phyloP scores from a whole-genome alignment of 2,329 filamentous ascomycete genomes.

The Coniochaeta prunicola region DNA sequence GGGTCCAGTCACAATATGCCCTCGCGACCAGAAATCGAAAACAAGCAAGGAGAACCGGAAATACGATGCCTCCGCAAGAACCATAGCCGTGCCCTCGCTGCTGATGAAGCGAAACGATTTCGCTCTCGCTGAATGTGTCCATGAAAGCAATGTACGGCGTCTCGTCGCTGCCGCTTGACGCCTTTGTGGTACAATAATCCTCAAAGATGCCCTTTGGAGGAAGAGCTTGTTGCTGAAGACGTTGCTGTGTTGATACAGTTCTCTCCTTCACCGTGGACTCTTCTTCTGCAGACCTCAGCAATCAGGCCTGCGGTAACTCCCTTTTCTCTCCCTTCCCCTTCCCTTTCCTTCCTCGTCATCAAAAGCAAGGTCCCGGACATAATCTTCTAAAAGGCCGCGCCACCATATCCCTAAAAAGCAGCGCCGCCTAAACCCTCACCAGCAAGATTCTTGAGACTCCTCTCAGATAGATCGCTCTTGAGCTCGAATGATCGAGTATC shows the following conservation, averaged over 20 bases:
- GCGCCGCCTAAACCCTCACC: slow-evolving; percentile 49
- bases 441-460: slow-evolving; percentile 47
- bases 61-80: background rate
- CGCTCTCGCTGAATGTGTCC: background rate
- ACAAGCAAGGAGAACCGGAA: background rate
- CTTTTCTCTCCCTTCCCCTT: too few relatives aligned
- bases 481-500: slow-evolving; percentile 48
- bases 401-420: slow-evolving; percentile 33
- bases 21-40: background rate
- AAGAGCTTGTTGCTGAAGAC: background rate
- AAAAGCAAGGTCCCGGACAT: background rate
- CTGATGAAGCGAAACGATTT: background rate
- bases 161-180: background rate
- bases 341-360: background rate
- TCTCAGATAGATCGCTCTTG: slow-evolving; percentile 48
- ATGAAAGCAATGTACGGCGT: slow-evolving; percentile 2
- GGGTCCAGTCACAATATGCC: background rate
- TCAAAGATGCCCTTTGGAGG: background rate
- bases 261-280: background rate
- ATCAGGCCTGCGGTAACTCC: too few relatives aligned
- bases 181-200: background rate
- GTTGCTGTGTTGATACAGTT: background rate
- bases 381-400: background rate
- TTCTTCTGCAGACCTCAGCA: background rate
- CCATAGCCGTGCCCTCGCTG: background rate